These are phyloP conservation scores for Tricholoma terreum DNA, from an alignment of 768 basidiomycete genomes.

Conservation along the genomic window DNA sequence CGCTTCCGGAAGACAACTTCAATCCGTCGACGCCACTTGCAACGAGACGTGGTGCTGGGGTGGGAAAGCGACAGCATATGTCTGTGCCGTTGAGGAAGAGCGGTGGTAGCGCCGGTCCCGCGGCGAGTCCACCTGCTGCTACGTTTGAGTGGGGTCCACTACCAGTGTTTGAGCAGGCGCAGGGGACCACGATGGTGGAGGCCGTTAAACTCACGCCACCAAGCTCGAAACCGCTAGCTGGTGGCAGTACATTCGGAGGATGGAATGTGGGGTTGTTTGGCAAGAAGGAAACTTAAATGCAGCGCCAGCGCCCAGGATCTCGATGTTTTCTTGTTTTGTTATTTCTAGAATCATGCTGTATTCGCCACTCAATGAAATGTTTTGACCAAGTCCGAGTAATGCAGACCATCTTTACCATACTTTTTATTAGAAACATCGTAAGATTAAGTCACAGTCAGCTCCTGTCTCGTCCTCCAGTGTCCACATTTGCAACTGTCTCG, in stretches of 20 bases:
- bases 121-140: conserved; percentile 30
- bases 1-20: conserved; percentile 41
- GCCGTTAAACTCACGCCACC: conserved; percentile 16
- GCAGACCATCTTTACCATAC: not conserved
- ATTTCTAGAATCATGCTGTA: no score
- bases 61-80: conserved; percentile 35
- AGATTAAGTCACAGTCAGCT: not conserved
- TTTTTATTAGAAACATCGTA: not conserved
- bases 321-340: no score
- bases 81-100: conserved; percentile 38
- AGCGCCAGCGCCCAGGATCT: no score
- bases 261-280: not conserved
- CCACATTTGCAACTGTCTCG: not conserved
- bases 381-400: not conserved
- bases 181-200: conserved; percentile 18
- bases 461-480: not conserved
- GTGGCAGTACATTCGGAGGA: not conserved
- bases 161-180: conserved; percentile 38
- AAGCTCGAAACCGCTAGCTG: not conserved
- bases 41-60: conserved; percentile 33
- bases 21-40: conserved; percentile 32
- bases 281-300: not conserved
- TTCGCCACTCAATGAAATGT: no score
- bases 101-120: conserved; percentile 19
- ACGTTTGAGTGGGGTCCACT: conserved; percentile 64